Evolutionary conservation across 169 alveolate genomes (phyloP).

Genomic region (Babesia bovis): DNA sequence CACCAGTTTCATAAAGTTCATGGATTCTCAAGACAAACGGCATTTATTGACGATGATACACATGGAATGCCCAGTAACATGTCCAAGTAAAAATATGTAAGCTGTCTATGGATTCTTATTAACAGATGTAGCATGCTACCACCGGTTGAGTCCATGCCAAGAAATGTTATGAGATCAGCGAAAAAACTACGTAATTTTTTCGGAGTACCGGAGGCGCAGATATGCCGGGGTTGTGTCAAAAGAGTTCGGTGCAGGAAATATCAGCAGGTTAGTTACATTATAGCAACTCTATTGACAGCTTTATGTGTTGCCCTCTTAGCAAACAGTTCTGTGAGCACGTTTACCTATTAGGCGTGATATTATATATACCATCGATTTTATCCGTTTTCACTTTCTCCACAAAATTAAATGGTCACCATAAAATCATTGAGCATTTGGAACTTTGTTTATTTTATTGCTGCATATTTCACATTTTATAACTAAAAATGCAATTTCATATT

Average conservation of each 20-base stretch:
- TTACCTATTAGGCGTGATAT: background rate
- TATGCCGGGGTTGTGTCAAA: conserved; percentile 63
- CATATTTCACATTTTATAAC: no score
- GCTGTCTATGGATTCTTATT: background rate
- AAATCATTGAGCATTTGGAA: no score
- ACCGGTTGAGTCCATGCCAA: conserved; percentile 67
- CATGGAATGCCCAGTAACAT: conserved; percentile 68
- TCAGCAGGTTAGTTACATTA: conserved; percentile 55
- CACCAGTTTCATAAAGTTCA: conserved; percentile 36
- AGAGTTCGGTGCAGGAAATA: conserved; percentile 56
- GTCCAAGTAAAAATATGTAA: conserved; percentile 57
- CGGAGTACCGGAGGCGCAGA: conserved; percentile 62
- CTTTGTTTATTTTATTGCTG: no score
- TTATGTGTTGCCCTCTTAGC: no score
- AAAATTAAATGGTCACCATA: no score
- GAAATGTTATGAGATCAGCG: conserved; percentile 62
- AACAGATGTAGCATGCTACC: conserved; percentile 33
- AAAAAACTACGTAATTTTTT: conserved; percentile 60
- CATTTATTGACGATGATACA: conserved; percentile 41
- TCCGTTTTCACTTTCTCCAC: background rate
- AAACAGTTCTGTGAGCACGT: background rate
- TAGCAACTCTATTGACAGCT: background rate
- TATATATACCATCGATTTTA: background rate
- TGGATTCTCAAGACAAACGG: conserved; percentile 33
- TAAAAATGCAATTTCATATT: no score